Conservation (phyloP, 768 basidiomycete genomes). For the Pulveroboletus sp. region DNA sequence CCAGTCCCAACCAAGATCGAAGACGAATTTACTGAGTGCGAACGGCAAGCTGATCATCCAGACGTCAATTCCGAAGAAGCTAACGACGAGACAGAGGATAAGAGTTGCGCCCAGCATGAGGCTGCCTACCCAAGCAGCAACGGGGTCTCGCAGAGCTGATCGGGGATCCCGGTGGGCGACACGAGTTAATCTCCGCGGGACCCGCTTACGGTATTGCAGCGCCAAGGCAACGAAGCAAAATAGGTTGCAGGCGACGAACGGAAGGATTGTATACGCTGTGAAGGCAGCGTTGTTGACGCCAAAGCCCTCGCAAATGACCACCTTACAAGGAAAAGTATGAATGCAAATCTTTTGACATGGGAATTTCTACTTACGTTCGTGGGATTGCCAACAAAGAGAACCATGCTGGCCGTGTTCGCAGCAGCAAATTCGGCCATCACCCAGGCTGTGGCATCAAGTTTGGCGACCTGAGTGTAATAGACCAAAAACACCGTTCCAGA, state of each 20-base stretch:
- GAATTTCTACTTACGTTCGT: constrained; percentile 63
- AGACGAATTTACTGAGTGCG: constrained; percentile 65
- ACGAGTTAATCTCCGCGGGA: constrained; percentile 45
- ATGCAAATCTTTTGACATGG: not conserved
- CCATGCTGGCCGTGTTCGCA: constrained; percentile 76
- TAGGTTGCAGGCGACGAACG: constrained; percentile 67
- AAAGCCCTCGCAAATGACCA: constrained; percentile 89
- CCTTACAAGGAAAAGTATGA: constrained; percentile 9
- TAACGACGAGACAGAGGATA: constrained; percentile 70
- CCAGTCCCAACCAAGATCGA: constrained; percentile 63
- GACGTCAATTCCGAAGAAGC: constrained; percentile 73
- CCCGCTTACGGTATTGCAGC: constrained; percentile 55
- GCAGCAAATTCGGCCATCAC: constrained; percentile 75
- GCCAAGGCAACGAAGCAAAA: constrained; percentile 59
- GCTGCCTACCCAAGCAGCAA: constrained; percentile 73
- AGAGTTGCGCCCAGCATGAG: constrained; percentile 65
- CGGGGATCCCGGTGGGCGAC: constrained; percentile 46
- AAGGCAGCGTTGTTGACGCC: constrained; percentile 72
- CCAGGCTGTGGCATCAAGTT: constrained; percentile 58
- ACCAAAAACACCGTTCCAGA: constrained; percentile 89
- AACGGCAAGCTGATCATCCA: constrained; percentile 87
- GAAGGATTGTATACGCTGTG: constrained; percentile 80
- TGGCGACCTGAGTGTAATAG: constrained; percentile 71
- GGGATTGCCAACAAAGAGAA: constrained; percentile 82
- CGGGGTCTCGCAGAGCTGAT: constrained; percentile 66